Evolutionary conservation across 495 filamentous ascomycete genomes (phyloP).

Genomic region (Xylaria scruposa): DNA sequence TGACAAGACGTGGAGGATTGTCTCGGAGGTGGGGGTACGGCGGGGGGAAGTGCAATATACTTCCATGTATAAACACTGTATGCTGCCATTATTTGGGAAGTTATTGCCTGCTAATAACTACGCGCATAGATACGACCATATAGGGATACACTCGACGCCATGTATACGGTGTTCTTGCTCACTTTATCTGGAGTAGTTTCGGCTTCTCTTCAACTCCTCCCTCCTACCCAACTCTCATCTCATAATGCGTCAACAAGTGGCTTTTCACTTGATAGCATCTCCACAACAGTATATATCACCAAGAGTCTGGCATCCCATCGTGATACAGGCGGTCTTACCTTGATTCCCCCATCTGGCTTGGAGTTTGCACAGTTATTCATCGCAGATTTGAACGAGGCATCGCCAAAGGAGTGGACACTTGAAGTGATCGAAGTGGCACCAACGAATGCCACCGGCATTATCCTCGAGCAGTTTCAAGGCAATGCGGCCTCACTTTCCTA

Average conservation of each 20-base stretch:
- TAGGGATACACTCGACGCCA: not conserved
- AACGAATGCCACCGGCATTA: slow-evolving; percentile 11
- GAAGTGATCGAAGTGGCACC: slow-evolving; percentile 1
- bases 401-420: slow-evolving; percentile 24
- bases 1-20: not conserved
- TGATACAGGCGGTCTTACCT: slow-evolving; percentile 53
- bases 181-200: slow-evolving; percentile 18
- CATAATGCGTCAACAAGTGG: slow-evolving; percentile 4
- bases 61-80: not conserved
- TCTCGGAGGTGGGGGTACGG: slow-evolving; percentile 6
- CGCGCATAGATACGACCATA: not conserved
- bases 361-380: slow-evolving; percentile 58
- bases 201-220: slow-evolving; percentile 22
- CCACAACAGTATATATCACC: slow-evolving; percentile 27
- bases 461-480: slow-evolving; percentile 21
- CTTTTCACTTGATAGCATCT: slow-evolving; percentile 13
- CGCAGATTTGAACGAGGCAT: slow-evolving; percentile 47
- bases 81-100: not conserved
- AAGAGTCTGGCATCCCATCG: slow-evolving; percentile 26
- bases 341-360: slow-evolving; percentile 58
- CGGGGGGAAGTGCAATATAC: slow-evolving; percentile 3
- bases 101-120: not conserved
- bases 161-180: slow-evolving; percentile 13
- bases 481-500: slow-evolving; percentile 45
- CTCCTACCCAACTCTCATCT: not conserved